Base-by-base conservation (phyloP, 805 yeast species). In the Wickerhamomyces tratensis region DNA sequence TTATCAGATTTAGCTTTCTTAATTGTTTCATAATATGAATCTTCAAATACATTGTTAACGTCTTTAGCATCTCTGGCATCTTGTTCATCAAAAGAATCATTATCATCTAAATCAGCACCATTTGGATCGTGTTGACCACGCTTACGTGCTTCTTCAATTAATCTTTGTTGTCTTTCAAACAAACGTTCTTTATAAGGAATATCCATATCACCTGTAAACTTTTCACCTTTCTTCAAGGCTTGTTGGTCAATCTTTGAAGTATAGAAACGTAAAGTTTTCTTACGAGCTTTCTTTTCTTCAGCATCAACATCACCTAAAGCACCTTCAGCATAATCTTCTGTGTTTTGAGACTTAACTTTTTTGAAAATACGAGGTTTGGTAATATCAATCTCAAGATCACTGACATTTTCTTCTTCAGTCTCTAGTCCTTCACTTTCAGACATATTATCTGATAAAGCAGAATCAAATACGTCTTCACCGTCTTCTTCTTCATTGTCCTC, bases 201-300 rank as follows among this genome's bases (percentile, higher is more conserved):
- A 64, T 91, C 98, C 47, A 75, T 74, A 61, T 91, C 98, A 53
- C 98, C 98, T 38, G 77, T 70, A 47, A 67, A 74, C 50, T 65
- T 71, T 39, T 80, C 81, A 37, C 65, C 67, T 46, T 75, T 74
- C 61, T 82, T 82, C 51, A 71, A 69, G 27, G 74, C 79, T 41
- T 81, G 82, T 65, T 89, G 95, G 61, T 88, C 96, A 62, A 93
- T 89, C 64, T 91, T 89, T 45, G 98, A 86, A 1, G 98, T 93
- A 72, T 93, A 93, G 78, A 93, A 93, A 46, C 98, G 80, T 54
- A 93, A 75, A 2, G 95, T 74, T 57, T 77, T 77, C 68, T 82
- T 84, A 53, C 94, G 79, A 20, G 79, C 75, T 45, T 74, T 76
- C 67, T 89, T 91, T 45, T 88, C 98, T 56, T 86, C 95, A 38